Conservation (phyloP, 768 basidiomycete genomes). For the Trametes cinnabarina region DNA sequence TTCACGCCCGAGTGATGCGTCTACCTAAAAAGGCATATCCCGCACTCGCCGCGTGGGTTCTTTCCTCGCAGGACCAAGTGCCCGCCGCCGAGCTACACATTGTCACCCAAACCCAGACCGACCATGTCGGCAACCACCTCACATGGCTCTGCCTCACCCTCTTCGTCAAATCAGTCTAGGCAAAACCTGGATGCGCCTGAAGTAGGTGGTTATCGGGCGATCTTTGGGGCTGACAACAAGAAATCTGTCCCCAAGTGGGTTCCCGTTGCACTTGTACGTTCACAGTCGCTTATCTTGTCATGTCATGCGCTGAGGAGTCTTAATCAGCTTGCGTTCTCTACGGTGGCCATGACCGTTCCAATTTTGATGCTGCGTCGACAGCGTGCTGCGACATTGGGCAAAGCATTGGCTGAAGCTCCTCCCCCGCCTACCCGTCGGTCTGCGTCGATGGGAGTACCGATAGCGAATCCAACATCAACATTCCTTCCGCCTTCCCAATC, state of each 20-base stretch:
- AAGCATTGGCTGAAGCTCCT: slow-evolving; percentile 20
- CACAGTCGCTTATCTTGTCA: background rate
- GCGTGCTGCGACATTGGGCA: slow-evolving; percentile 11
- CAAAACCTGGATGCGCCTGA: background rate
- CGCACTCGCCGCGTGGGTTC: background rate
- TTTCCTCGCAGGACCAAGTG: no score
- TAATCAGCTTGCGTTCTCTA: slow-evolving; percentile 31
- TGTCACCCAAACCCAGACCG: no score
- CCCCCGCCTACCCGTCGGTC: slow-evolving; percentile 19
- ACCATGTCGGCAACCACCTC: background rate
- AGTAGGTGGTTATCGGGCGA: background rate
- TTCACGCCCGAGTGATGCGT: no score
- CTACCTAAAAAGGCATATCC: no score
- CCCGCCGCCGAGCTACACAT: no score
- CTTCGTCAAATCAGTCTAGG: background rate
- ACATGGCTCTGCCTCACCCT: background rate
- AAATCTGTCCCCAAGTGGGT: slow-evolving; percentile 30
- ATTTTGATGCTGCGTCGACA: slow-evolving; percentile 31
- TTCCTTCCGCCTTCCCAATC: background rate
- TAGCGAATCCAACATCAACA: slow-evolving; percentile 1
- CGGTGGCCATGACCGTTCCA: slow-evolving; percentile 31
- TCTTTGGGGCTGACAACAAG: slow-evolving; percentile 10
- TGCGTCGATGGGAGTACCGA: background rate
- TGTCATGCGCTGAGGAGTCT: background rate
- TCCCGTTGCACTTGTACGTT: slow-evolving; percentile 31